Evolutionary conservation across 805 yeast species (phyloP), one percentile per base, ranked within the genome.

Genomic region (Saturnispora quitensis): DNA sequence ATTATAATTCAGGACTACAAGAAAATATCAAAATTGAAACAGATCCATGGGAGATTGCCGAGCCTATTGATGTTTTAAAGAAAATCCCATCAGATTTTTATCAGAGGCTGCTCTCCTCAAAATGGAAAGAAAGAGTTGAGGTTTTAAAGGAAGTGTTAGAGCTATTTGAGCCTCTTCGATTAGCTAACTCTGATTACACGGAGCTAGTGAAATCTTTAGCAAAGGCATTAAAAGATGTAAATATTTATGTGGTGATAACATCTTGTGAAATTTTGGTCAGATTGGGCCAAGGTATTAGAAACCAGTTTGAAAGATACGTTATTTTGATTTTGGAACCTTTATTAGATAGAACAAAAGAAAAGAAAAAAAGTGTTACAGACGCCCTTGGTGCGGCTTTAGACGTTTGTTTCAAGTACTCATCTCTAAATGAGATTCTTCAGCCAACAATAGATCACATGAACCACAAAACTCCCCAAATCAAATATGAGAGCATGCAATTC

Each of bases 71-170:
- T 27, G 81, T 90, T 0, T 63, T 86, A 33, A 67, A 78, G 18
- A 79, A 80, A 55, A 59, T 90, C 1, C 96, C 97, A 0, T 60
- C 68, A 3, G 83, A 83, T 58, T 77, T 89, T 52, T 60, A 73
- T 28, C 61, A 72, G 1, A 71, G 80, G 57, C 68, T 89, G 33
- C 64, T 72, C 1, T 82, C 90, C 2, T 55, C 81, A 0, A 82
- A 84, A 60, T 93, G 99, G 99, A 89, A 89, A 62, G 97, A 90
- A 49, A 75, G 99, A 56, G 89, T 86, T 53, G 97, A 87, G 58
- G 88, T 78, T 0, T 72, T 93, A 51, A 91, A 87, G 46, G 89
- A 81, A 55, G 73, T 77, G 2, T 56, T 65, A 33, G 74, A 72
- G 34, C 69, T 80, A 28, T 68, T 71, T 22, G 81, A 84, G 43